A percentile compares a stretch with the other conserved stretches of the same genome.
phyloP scores from a whole-genome alignment of 805 yeast species.

The Starmerella apis region DNA sequence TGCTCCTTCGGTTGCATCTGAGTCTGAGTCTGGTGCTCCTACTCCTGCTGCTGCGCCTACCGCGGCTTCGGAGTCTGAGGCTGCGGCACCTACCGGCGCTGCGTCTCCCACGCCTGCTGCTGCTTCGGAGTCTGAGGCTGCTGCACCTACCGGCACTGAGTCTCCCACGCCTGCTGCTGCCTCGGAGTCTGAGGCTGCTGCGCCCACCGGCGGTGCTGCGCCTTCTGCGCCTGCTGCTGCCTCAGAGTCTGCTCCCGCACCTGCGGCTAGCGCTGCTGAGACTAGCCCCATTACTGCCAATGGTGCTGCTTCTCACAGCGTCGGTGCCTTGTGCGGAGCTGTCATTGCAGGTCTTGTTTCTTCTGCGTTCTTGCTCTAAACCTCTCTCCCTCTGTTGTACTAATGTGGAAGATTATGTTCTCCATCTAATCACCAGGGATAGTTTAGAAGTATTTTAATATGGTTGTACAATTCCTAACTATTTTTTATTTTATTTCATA shows the following conservation, averaged over 20 bases:
- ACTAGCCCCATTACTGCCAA: no score
- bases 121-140: not conserved
- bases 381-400: constrained; percentile 36
- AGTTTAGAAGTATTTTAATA: not conserved
- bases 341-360: constrained; percentile 26
- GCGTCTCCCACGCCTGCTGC: constrained; percentile 18
- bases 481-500: not conserved
- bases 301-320: constrained; percentile 29
- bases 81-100: not conserved
- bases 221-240: not conserved
- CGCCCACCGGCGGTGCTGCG: no score
- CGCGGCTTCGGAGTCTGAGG: not conserved
- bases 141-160: no score
- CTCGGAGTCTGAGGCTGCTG: not conserved
- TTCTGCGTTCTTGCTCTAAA: not conserved
- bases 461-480: not conserved
- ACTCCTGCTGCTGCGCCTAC: no score
- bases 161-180: constrained; percentile 17
- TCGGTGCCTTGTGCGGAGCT: constrained; percentile 21
- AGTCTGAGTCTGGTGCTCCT: not conserved
- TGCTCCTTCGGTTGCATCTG: no score
- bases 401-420: not conserved
- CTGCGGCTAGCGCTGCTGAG: no score
- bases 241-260: constrained; percentile 32
- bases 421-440: not conserved